Base-by-base conservation (phyloP, 1,284 basidiomycete genomes). In the Peniophora sp. region DNA sequence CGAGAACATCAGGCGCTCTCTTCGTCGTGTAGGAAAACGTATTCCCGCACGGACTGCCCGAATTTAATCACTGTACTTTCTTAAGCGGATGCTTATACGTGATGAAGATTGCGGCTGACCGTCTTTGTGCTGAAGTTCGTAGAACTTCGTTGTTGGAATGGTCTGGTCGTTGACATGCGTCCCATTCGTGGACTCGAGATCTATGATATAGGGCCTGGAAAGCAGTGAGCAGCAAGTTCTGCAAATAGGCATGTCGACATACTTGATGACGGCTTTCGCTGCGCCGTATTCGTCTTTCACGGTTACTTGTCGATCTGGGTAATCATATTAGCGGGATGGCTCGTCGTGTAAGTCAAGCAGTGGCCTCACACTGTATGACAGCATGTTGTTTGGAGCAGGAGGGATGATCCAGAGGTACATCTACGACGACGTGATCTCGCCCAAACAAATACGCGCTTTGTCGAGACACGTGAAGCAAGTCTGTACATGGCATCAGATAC, bases 351-450 rank as follows among this genome's bases (percentile, higher is more conserved):
- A 60, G 42, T 20, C 32, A 44, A 32, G 22, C 45, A 23, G 45
- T 48, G 18, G 65, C n/a, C 81, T 35, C 61, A 87, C 89, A 94
- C 70, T 99, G 97, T 36, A 99, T 86, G 3, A 87, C 97, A 20
- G 96, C 95, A 63, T 99, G 97, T 65, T 99, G 97, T 65, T 99
- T 99, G 1, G 96, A 99, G 59, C 91, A 94, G 3, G 95, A 98
- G 1, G 95, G 94, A 64, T 99, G 96, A 54, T 96, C 93, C 37
- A 97, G 71, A 1, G 88, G 78, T 54, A 99, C 90, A 62, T 99
- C 97, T 39, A 85, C 85, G 32, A 96, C 90, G 18, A 88, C 72
- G 23, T 82, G 79, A 63, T 99, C 97, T 56, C 96, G 75, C 1
- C 96, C 97, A 54, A 97, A 78, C 6, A 99, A 78, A 65, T 98